Conservation (phyloP, 1,284 basidiomycete genomes). For the Vanrija sp. region DNA sequence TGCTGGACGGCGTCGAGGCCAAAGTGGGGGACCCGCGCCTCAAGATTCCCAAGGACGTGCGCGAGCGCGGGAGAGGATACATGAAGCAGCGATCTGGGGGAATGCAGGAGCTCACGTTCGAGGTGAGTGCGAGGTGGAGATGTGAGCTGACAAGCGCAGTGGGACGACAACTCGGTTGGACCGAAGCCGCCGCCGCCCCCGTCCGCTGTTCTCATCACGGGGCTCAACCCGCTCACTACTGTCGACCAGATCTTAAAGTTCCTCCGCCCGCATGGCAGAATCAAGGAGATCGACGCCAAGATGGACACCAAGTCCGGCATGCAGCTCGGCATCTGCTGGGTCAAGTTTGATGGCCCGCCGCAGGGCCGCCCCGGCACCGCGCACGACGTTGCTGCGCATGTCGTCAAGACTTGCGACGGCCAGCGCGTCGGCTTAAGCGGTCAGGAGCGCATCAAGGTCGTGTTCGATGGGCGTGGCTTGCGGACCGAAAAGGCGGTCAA, state of each 20-base stretch:
- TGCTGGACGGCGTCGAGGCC: conserved; percentile 24
- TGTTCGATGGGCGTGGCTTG: conserved; percentile 51
- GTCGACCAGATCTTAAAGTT: conserved; percentile 64
- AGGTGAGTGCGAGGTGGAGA: conserved; percentile 28
- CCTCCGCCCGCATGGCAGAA: conserved; percentile 64
- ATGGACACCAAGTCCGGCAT: conserved; percentile 75
- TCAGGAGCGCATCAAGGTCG: conserved; percentile 42
- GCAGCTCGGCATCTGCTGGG: conserved; percentile 74
- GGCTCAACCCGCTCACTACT: conserved; percentile 68
- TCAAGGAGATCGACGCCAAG: conserved; percentile 72
- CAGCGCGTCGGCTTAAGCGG: conserved; percentile 43
- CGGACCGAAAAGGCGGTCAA: conserved; percentile 48
- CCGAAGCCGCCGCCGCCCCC: conserved; percentile 66
- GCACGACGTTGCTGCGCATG: conserved; percentile 46
- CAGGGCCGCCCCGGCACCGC: conserved; percentile 26
- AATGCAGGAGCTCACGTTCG: conserved; percentile 31
- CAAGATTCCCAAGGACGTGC: conserved; percentile 19
- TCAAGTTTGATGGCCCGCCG: conserved; percentile 58
- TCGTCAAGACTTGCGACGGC: conserved; percentile 46
- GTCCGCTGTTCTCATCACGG: conserved; percentile 65
- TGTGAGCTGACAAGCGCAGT: conserved; percentile 51
- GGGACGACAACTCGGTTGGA: conserved; percentile 70
- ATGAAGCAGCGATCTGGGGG: conserved; percentile 29
- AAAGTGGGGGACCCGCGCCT: conserved; percentile 34
- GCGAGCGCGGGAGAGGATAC: conserved; percentile 27